Conservation (phyloP, 352 stramenopile species). For the Globisporangium paroecandrum region DNA sequence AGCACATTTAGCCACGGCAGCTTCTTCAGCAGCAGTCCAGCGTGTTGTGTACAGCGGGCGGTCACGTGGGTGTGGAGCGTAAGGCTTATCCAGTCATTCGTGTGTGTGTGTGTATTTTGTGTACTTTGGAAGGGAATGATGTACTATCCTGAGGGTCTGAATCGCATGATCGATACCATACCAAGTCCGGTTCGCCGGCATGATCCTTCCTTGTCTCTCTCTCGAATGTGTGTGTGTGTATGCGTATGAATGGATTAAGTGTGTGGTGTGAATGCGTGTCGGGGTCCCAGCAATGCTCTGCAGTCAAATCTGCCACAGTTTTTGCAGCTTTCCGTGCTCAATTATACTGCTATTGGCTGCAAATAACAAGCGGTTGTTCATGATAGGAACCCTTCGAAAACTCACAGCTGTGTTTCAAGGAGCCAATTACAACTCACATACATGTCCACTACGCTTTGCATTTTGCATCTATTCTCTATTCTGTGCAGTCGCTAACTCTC, state of each 20-base stretch:
- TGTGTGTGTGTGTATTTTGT: conserved; percentile 7
- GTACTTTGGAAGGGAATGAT: conserved; percentile 55
- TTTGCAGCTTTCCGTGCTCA: conserved; percentile 62
- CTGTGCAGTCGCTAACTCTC: too few species aligned
- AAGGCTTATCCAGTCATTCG: not conserved
- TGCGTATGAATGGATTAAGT: not conserved
- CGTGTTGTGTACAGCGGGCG: not conserved
- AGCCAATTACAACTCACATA: conserved; percentile 85
- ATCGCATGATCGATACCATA: conserved; percentile 74
- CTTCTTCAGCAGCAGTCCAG: not conserved
- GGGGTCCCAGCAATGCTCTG: conserved; percentile 19
- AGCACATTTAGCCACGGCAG: not conserved
- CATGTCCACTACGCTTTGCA: conserved; percentile 5
- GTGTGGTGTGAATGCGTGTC: conserved; percentile 1
- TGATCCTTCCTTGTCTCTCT: conserved; percentile 54
- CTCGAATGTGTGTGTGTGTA: conserved; percentile 1
- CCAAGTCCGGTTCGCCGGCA: conserved; percentile 80
- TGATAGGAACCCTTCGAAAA: conserved; percentile 88
- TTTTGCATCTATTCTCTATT: not conserved
- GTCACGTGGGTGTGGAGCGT: not conserved
- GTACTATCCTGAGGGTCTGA: conserved; percentile 85
- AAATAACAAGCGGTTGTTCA: conserved; percentile 85
- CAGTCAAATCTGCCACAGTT: conserved; percentile 88
- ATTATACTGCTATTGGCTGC: conserved; percentile 87
- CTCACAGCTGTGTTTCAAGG: conserved; percentile 69